Conservation (phyloP, 176 grass and related monocot species). For the Oryza coarctata region DNA sequence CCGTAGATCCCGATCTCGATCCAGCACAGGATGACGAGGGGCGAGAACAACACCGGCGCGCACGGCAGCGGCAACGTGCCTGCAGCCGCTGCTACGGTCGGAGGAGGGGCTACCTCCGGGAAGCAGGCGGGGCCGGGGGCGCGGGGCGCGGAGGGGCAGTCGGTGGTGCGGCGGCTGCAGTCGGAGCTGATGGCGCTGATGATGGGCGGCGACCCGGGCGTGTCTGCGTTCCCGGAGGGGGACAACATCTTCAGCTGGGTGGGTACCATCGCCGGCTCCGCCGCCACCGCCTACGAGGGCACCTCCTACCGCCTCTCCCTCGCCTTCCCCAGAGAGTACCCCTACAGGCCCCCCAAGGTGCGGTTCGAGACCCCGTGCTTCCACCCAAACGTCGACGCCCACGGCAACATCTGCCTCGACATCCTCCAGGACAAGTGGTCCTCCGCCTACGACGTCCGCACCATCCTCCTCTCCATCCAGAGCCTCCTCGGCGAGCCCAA, state of each 20-base stretch:
- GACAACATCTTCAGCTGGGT: constrained; percentile 94
- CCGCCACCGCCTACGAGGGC: constrained; percentile 69
- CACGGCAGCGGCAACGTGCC: constrained; percentile 57
- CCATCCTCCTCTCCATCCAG: constrained; percentile 93
- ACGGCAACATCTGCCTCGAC: constrained; percentile 95
- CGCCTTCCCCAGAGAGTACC: constrained; percentile 76
- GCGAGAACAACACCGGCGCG: constrained; percentile 70
- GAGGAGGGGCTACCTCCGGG: not conserved
- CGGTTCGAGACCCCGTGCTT: constrained; percentile 89
- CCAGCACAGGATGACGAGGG: constrained; percentile 14
- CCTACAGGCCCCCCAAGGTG: constrained; percentile 95
- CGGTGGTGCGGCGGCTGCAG: constrained; percentile 80
- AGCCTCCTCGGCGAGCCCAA: constrained; percentile 93
- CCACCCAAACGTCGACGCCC: constrained; percentile 92
- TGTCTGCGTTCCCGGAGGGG: constrained; percentile 89
- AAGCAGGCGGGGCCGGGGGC: constrained; percentile 44
- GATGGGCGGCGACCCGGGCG: constrained; percentile 88
- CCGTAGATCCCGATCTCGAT: not conserved
- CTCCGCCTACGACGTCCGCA: constrained; percentile 96
- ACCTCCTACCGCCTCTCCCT: constrained; percentile 81
- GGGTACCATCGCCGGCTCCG: constrained; percentile 82
- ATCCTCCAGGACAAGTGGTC: constrained; percentile 99
- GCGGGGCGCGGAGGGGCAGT: constrained; percentile 68
- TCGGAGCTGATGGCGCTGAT: constrained; percentile 95
- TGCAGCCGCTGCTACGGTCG: not conserved